These are phyloP conservation scores for Psilocybe mexicana DNA, from an alignment of 1,284 basidiomycete genomes.

Conservation along the genomic window DNA sequence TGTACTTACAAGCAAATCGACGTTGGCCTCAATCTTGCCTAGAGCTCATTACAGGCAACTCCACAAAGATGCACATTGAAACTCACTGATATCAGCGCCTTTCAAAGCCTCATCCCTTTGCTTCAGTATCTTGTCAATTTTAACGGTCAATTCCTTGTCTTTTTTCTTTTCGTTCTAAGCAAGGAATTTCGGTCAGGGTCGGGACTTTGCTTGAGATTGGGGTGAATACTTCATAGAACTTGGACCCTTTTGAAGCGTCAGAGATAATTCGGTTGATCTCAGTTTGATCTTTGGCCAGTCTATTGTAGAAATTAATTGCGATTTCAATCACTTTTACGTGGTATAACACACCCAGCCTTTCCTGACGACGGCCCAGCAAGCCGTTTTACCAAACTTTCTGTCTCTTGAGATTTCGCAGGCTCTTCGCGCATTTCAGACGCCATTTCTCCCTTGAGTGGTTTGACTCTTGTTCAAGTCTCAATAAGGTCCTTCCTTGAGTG, in stretches of 20 bases:
- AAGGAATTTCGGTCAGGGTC: not conserved
- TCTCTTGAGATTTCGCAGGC: constrained; percentile 49
- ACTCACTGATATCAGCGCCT: constrained; percentile 62
- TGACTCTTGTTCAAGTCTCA: not conserved
- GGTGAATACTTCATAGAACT: constrained; percentile 72
- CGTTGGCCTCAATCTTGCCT: constrained; percentile 55
- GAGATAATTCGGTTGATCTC: constrained; percentile 81
- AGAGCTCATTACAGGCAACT: constrained; percentile 7
- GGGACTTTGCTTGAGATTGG: not conserved
- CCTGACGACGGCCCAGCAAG: constrained; percentile 77
- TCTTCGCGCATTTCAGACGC: not conserved
- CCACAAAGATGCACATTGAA: not conserved
- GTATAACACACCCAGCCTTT: constrained; percentile 65
- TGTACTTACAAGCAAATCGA: constrained; percentile 50
- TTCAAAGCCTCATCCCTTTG: constrained; percentile 62
- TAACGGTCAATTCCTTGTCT: constrained; percentile 76
- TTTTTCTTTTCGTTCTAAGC: constrained; percentile 79
- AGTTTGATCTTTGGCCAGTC: constrained; percentile 74
- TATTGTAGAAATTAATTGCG: constrained; percentile 24
- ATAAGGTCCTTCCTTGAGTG: not conserved
- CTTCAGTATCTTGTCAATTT: constrained; percentile 66
- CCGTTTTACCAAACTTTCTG: constrained; percentile 67
- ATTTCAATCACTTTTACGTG: not conserved
- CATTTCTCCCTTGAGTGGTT: not conserved
- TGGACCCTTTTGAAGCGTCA: constrained; percentile 80